Percentiles rank a stretch among this genome's conserved stretches.
These are phyloP conservation scores for Annona squamosa DNA, from an alignment of 164 flowering plant species.

Conservation along the genomic window DNA sequence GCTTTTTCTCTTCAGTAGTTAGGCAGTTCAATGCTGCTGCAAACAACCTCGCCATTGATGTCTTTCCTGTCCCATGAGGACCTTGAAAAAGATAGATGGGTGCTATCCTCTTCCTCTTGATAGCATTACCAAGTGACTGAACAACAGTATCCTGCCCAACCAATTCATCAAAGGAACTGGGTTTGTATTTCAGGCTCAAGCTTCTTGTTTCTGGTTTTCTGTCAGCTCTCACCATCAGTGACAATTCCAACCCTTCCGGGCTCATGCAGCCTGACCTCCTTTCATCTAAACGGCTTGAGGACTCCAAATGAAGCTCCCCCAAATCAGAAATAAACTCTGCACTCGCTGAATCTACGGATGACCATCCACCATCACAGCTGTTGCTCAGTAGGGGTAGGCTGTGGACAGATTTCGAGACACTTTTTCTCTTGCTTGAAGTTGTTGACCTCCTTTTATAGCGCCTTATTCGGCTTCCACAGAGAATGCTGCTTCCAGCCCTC, in stretches of 20 bases:
- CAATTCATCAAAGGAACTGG: slow-evolving; percentile 73
- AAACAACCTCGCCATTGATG: slow-evolving; percentile 78
- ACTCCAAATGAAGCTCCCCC: slow-evolving; percentile 93
- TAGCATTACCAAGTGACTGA: slow-evolving; percentile 68
- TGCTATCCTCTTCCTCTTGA: slow-evolving; percentile 62
- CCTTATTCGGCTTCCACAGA: slow-evolving; percentile 58
- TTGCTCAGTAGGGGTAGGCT: slow-evolving; percentile 60
- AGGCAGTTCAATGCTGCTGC: slow-evolving; percentile 80
- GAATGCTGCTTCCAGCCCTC: slow-evolving; percentile 66
- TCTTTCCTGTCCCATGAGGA: slow-evolving; percentile 91
- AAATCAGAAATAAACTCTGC: slow-evolving; percentile 77
- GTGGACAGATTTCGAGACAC: slow-evolving; percentile 37
- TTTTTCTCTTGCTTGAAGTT: slow-evolving; percentile 33
- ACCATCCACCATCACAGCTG: slow-evolving; percentile 43
- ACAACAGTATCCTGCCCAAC: slow-evolving; percentile 85
- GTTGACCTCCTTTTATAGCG: slow-evolving; percentile 30
- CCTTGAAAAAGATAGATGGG: slow-evolving; percentile 94
- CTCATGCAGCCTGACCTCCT: slow-evolving; percentile 78
- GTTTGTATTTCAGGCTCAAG: slow-evolving; percentile 82
- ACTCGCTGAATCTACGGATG: slow-evolving; percentile 56
- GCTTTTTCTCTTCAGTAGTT: slow-evolving; percentile 55
- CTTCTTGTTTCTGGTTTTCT: slow-evolving; percentile 53
- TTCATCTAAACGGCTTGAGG: slow-evolving; percentile 88
- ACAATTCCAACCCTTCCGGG: slow-evolving; percentile 54
- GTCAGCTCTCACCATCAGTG: slow-evolving; percentile 39